Percentiles rank a stretch among this genome's conserved stretches.
phyloP scores from a whole-genome alignment of 2,329 filamentous ascomycete species.

The Paracorniculantispora psalliotae region DNA sequence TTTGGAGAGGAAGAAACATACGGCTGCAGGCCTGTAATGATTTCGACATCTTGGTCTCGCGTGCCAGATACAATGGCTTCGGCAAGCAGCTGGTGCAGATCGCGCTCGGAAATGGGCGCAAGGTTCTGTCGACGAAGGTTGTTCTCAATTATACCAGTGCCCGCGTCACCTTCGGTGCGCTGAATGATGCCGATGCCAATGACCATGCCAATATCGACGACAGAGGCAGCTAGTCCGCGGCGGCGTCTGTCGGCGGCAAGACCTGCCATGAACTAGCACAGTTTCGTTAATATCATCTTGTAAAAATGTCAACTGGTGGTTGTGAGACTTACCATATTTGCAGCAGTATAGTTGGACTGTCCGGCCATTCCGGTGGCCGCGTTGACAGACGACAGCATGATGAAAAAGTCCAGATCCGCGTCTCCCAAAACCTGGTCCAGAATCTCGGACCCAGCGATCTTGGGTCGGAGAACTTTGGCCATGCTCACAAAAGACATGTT shows the following conservation, averaged over 20 bases:
- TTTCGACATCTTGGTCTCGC: too few species aligned
- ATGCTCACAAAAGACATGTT: constrained; percentile 16
- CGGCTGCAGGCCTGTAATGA: too few species aligned
- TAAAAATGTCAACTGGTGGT: too few species aligned
- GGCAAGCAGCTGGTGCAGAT: background rate
- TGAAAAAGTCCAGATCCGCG: constrained; percentile 11
- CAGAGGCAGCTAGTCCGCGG: constrained; percentile 33
- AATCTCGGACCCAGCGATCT: constrained; percentile 10
- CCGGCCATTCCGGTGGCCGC: background rate
- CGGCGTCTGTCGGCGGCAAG: constrained; percentile 31
- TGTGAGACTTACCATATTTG: too few species aligned
- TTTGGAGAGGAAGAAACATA: too few species aligned
- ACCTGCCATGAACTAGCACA: constrained; percentile 26
- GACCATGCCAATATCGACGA: constrained; percentile 21
- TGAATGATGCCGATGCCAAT: constrained; percentile 30
- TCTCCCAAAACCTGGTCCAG: constrained; percentile 1
- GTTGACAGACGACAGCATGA: constrained; percentile 9
- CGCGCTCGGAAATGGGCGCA: background rate
- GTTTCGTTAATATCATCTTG: too few species aligned
- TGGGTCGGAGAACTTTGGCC: background rate
- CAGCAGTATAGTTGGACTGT: constrained; percentile 17
- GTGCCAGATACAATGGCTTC: background rate
- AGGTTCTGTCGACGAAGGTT: too few species aligned
- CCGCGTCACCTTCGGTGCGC: too few species aligned
- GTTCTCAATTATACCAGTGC: too few species aligned